A percentile compares a stretch with the other conserved stretches of the same genome.
These are phyloP conservation scores for Stentor coeruleus DNA, from an alignment of 73 alveolate species.

Conservation along the genomic window DNA sequence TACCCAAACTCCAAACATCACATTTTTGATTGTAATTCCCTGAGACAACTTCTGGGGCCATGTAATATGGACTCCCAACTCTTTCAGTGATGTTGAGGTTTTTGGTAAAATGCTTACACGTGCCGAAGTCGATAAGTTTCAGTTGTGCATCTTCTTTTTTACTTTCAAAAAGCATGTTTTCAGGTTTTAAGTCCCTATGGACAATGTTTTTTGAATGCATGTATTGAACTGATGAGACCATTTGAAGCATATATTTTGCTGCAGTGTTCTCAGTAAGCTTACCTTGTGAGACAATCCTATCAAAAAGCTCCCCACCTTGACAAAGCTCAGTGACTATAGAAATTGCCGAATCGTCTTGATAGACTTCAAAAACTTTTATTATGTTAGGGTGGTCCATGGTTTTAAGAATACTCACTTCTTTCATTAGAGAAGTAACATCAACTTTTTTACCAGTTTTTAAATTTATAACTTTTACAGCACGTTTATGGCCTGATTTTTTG, in stretches of 20 bases:
- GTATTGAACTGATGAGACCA: conserved; percentile 61
- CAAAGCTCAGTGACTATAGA: conserved; percentile 38
- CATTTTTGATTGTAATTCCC: conserved; percentile 50
- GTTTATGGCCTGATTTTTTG: no score
- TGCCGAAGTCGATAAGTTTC: conserved; percentile 83
- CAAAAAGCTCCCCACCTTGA: conserved; percentile 40
- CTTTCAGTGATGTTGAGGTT: conserved; percentile 25
- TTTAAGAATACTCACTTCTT: conserved; percentile 41
- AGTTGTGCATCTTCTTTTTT: conserved; percentile 62
- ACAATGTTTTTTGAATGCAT: conserved; percentile 83
- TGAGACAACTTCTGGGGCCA: conserved; percentile 55
- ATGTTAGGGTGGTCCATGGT: conserved; percentile 44
- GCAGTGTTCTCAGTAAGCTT: conserved; percentile 21
- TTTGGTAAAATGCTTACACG: conserved; percentile 21
- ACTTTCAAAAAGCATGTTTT: conserved; percentile 79
- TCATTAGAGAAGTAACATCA: no score
- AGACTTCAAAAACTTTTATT: conserved; percentile 33
- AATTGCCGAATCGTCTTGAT: conserved; percentile 29
- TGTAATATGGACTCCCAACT: conserved; percentile 48
- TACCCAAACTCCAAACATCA: conserved; percentile 60
- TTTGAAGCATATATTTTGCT: conserved; percentile 58
- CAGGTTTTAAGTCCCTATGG: conserved; percentile 93
- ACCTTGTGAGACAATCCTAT: conserved; percentile 4
- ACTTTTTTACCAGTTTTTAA: no score
- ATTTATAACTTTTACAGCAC: no score